Conservation (phyloP, 2,329 filamentous ascomycete species). For the Epichloe hybrida region DNA sequence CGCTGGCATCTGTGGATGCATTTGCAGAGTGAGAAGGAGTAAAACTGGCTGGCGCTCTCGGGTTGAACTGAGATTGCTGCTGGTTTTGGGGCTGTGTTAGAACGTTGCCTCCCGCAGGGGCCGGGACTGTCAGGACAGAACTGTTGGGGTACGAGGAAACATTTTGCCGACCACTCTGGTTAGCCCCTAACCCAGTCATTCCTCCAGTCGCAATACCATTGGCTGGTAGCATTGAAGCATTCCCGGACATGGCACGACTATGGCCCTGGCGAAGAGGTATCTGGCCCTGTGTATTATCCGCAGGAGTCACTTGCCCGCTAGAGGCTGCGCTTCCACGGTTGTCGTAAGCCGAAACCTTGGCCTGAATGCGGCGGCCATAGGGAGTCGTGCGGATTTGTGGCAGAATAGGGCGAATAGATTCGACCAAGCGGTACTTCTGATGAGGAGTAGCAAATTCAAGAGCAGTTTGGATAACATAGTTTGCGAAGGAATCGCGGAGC, state of each 20-base stretch:
- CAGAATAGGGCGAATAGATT: constrained; percentile 73
- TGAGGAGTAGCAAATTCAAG: constrained; percentile 68
- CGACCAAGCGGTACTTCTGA: constrained; percentile 63
- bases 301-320: constrained; percentile 37
- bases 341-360: constrained; percentile 62
- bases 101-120: constrained; percentile 13
- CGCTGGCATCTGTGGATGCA: constrained; percentile 17
- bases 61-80: constrained; percentile 15
- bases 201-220: constrained; percentile 16
- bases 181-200: constrained; percentile 8
- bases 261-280: constrained; percentile 33
- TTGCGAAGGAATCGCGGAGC: constrained; percentile 84
- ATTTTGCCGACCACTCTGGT: constrained; percentile 18
- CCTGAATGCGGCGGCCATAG: constrained; percentile 84
- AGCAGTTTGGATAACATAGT: constrained; percentile 96
- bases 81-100: constrained; percentile 13
- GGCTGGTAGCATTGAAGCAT: constrained; percentile 20
- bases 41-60: constrained; percentile 15
- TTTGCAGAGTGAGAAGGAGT: constrained; percentile 13
- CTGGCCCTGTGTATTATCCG: constrained; percentile 41
- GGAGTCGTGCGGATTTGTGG: constrained; percentile 79
- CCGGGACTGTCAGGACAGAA: constrained; percentile 18
- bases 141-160: constrained; percentile 22
- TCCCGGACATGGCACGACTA: constrained; percentile 29
- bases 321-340: constrained; percentile 27